Conservation (phyloP, 2,329 filamentous ascomycete genomes). For the Pseudocercospora macadamiae region DNA sequence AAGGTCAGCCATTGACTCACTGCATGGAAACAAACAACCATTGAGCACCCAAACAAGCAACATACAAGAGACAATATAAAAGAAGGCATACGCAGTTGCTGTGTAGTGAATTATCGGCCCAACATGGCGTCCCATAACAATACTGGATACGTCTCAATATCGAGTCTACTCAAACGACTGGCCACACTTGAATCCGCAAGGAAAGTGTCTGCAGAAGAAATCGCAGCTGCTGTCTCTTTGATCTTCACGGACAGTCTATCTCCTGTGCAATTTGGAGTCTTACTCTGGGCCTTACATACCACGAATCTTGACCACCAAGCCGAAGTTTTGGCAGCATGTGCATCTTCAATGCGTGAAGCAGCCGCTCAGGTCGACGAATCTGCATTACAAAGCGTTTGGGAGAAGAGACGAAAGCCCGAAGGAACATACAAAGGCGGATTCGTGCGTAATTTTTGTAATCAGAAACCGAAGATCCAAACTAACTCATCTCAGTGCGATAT, state of each 20-base stretch:
- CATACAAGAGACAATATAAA: not conserved
- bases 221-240: constrained; percentile 84
- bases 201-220: constrained; percentile 72
- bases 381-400: constrained; percentile 64
- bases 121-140: constrained; percentile 22
- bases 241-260: constrained; percentile 91
- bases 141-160: constrained; percentile 56
- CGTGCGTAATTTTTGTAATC: constrained; percentile 55
- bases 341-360: constrained; percentile 79
- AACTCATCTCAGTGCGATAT: constrained; percentile 71
- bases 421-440: constrained; percentile 81
- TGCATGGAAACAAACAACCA: not conserved
- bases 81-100: not conserved
- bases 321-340: constrained; percentile 84
- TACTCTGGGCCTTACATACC: constrained; percentile 90
- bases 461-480: constrained; percentile 14
- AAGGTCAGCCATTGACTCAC: not conserved
- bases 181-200: constrained; percentile 50
- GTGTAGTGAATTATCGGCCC: not conserved
- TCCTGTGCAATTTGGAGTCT: constrained; percentile 82
- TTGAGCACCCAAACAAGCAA: constrained; percentile 5
- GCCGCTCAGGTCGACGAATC: constrained; percentile 71
- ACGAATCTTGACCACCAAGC: constrained; percentile 81
- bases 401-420: constrained; percentile 63
- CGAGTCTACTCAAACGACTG: constrained; percentile 71